Conservation (phyloP, 345 rosid genomes). For the Alliaria petiolata region DNA sequence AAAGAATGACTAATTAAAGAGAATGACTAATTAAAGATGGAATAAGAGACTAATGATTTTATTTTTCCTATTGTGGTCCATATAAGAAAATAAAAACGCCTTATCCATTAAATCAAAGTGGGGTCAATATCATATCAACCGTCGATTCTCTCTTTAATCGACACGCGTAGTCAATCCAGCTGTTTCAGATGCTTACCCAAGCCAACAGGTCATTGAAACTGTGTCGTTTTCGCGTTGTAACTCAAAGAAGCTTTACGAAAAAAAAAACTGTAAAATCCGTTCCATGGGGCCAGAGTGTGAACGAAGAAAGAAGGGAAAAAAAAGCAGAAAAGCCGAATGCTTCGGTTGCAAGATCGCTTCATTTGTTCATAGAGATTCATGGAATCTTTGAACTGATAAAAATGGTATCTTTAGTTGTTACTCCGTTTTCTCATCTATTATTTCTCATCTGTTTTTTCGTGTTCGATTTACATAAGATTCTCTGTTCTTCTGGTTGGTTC, state of each 20-base stretch:
- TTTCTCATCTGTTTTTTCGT: slow-evolving; percentile 3
- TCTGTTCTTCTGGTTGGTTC: background rate
- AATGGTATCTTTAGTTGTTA: slow-evolving; percentile 19
- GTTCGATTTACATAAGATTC: background rate
- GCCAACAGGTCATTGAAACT: slow-evolving; percentile 24
- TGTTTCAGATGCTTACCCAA: slow-evolving; percentile 22
- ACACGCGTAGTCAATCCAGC: slow-evolving; percentile 25
- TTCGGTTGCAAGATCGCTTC: slow-evolving; percentile 24
- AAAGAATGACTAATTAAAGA: slow-evolving; percentile 2
- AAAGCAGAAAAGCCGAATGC: slow-evolving; percentile 28
- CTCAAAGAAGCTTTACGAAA: background rate
- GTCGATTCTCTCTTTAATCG: background rate
- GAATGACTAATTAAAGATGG: slow-evolving; percentile 15
- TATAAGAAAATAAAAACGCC: background rate
- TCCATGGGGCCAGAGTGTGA: slow-evolving; percentile 27
- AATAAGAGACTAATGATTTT: slow-evolving; percentile 30
- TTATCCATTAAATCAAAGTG: slow-evolving; percentile 15
- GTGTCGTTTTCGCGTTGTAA: slow-evolving; percentile 19
- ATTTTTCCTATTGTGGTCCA: background rate
- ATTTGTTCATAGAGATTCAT: slow-evolving; percentile 7
- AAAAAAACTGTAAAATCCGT: slow-evolving; percentile 8
- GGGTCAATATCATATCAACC: slow-evolving; percentile 8
- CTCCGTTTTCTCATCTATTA: slow-evolving; percentile 4
- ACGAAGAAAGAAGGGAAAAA: slow-evolving; percentile 17
- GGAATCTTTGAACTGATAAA: slow-evolving; percentile 19